phyloP scores from a whole-genome alignment of 75 land plant genomes.

The Pinus albicaulis region DNA sequence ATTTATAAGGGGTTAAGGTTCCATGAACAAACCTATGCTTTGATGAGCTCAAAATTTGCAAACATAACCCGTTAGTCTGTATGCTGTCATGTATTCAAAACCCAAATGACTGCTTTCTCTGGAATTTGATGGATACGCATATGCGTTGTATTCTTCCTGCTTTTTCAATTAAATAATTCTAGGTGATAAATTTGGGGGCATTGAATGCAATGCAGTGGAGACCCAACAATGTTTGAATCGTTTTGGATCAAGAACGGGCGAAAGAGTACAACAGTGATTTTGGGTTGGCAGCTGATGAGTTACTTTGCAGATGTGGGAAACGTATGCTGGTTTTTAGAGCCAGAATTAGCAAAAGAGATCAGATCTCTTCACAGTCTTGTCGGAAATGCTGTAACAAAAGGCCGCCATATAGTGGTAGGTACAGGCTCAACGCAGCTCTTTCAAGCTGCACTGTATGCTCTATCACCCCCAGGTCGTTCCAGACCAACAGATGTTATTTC shows the following conservation, averaged over 20 bases:
- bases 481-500: conserved; percentile 43
- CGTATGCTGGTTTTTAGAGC: conserved; percentile 12
- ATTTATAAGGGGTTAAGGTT: too few relatives aligned
- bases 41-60: too few relatives aligned
- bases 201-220: conserved; percentile 37
- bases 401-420: conserved; percentile 50
- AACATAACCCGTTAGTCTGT: too few relatives aligned
- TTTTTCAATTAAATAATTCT: too few relatives aligned
- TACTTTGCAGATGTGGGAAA: conserved; percentile 16
- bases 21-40: too few relatives aligned
- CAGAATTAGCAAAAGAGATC: conserved; percentile 21
- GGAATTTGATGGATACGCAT: too few relatives aligned
- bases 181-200: too few relatives aligned
- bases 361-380: conserved; percentile 17
- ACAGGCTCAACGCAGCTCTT: conserved; percentile 73
- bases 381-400: conserved; percentile 62
- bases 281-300: conserved; percentile 75
- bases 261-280: conserved; percentile 46
- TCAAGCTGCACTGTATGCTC: conserved; percentile 49
- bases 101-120: too few relatives aligned
- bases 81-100: too few relatives aligned
- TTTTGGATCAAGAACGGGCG: conserved; percentile 58
- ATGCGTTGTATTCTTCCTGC: too few relatives aligned
- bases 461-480: conserved; percentile 17
- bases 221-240: conserved; percentile 55